These are phyloP conservation scores for Quercus aquifolioides DNA, from an alignment of 306 rosid species.

Conservation along the genomic window DNA sequence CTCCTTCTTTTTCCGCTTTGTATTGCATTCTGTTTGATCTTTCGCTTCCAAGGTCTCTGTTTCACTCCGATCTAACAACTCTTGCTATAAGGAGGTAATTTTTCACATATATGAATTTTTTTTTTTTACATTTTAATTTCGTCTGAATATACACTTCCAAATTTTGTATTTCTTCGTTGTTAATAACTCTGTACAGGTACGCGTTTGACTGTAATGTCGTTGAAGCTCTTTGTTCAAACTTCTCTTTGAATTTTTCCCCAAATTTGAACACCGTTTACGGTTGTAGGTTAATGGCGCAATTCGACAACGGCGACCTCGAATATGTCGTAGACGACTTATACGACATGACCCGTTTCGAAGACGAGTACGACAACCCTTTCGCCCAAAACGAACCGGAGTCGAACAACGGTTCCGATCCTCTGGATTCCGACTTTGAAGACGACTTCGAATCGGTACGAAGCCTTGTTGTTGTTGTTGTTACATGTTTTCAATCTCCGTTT, in stretches of 20 bases:
- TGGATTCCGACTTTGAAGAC: constrained; percentile 62
- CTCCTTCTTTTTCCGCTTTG: background rate
- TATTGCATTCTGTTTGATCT: background rate
- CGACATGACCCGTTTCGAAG: constrained; percentile 49
- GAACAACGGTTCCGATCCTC: background rate
- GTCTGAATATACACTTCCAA: too few species aligned
- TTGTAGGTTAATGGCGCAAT: constrained; percentile 48
- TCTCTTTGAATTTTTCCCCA: too few species aligned
- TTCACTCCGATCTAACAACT: background rate
- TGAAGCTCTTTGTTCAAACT: too few species aligned
- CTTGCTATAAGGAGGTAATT: background rate
- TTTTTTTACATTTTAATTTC: too few species aligned
- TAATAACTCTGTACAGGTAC: too few species aligned
- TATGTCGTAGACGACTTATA: constrained; percentile 40
- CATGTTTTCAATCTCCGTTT: background rate
- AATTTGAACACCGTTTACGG: too few species aligned
- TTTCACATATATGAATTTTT: background rate
- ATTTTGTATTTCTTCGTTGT: too few species aligned
- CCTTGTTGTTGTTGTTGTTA: background rate
- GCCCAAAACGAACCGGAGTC: constrained; percentile 20
- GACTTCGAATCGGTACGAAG: constrained; percentile 43
- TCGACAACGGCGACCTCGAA: constrained; percentile 68
- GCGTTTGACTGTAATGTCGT: too few species aligned
- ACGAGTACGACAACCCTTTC: constrained; percentile 23
- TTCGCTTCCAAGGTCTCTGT: background rate